These are phyloP conservation scores for Cutaneotrichosporon daszewskae DNA, from an alignment of 1,284 basidiomycete species.

Conservation along the genomic window DNA sequence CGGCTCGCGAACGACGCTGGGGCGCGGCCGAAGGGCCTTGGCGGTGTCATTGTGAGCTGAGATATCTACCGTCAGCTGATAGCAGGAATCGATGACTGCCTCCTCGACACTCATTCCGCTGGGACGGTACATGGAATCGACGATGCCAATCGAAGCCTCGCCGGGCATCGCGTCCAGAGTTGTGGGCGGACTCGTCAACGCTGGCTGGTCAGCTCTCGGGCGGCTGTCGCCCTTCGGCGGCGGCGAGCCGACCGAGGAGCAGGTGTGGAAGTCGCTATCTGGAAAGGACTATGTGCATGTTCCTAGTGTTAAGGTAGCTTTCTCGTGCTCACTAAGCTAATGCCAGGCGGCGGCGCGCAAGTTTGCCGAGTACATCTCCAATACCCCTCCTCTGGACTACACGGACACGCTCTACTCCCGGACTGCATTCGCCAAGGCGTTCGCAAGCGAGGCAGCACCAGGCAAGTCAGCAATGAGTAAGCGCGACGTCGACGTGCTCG, in stretches of 20 bases:
- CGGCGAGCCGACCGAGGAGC: constrained; percentile 53
- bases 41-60: constrained; percentile 69
- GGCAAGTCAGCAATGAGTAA: constrained; percentile 11
- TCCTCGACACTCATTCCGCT: constrained; percentile 52
- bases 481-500: constrained; percentile 58
- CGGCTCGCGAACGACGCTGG: constrained; percentile 50
- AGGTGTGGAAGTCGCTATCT: constrained; percentile 59
- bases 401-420: constrained; percentile 61
- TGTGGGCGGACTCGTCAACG: constrained; percentile 65
- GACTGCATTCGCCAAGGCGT: constrained; percentile 59
- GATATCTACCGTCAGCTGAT: constrained; percentile 2
- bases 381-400: constrained; percentile 53
- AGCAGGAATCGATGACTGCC: constrained; percentile 27
- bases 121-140: constrained; percentile 56
- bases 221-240: constrained; percentile 52
- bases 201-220: constrained; percentile 69
- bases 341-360: constrained; percentile 55
- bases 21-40: constrained; percentile 67
- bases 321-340: not conserved
- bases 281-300: constrained; percentile 70
- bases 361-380: constrained; percentile 47
- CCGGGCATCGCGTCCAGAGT: constrained; percentile 66
- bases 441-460: constrained; percentile 47
- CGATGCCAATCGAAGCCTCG: constrained; percentile 61
- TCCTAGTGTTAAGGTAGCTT: constrained; percentile 41